Conservation (phyloP, 2,329 filamentous ascomycete genomes). For the Aspergillus clavatus region DNA sequence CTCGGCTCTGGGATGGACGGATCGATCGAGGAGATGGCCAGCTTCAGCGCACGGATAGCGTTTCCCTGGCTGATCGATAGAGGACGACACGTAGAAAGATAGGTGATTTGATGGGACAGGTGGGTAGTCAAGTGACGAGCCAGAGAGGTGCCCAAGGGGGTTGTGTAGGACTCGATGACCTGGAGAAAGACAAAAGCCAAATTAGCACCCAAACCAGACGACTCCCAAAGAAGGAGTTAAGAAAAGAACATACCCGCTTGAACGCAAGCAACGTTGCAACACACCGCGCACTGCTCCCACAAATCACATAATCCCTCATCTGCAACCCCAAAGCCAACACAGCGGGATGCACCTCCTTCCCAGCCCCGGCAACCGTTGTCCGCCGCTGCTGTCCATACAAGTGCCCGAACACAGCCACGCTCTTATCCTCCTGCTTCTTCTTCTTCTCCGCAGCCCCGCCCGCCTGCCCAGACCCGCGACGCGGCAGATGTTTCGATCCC, state of each 20-base stretch:
- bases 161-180: constrained; percentile 91
- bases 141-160: constrained; percentile 76
- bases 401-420: constrained; percentile 75
- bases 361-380: constrained; percentile 55
- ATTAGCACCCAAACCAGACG: constrained; percentile 9
- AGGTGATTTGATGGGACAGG: constrained; percentile 92
- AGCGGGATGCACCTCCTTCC: constrained; percentile 75
- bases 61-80: constrained; percentile 97
- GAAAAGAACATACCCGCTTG: constrained; percentile 60
- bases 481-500: constrained; percentile 29
- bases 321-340: constrained; percentile 83
- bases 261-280: constrained; percentile 85
- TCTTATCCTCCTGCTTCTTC: constrained; percentile 60
- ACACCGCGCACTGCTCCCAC: constrained; percentile 82
- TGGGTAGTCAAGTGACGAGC: constrained; percentile 88
- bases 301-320: constrained; percentile 82
- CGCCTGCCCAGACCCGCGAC: constrained; percentile 36
- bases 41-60: constrained; percentile 89
- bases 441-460: constrained; percentile 40
- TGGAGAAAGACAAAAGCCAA: constrained; percentile 38
- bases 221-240: background rate
- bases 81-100: constrained; percentile 86
- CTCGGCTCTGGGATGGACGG: constrained; percentile 75
- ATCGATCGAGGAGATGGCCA: constrained; percentile 85
- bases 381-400: constrained; percentile 71